A percentile compares a stretch with the other conserved stretches of the same genome.
phyloP scores from a whole-genome alignment of 352 stramenopile species.

The Saprolegnia diclina region DNA sequence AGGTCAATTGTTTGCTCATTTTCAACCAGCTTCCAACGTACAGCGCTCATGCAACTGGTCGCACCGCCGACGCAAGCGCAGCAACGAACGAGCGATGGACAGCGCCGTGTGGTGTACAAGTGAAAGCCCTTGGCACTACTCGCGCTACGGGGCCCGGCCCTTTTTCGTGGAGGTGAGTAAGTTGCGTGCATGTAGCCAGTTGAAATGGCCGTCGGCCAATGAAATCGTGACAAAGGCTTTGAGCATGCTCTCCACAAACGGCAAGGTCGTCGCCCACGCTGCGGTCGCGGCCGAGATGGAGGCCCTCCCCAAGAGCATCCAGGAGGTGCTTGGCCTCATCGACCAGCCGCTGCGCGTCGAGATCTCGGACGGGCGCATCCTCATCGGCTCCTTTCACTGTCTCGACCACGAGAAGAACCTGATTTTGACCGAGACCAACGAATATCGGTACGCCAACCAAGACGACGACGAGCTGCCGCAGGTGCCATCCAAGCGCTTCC shows the following conservation, averaged over 20 bases:
- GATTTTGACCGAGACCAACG: constrained; percentile 61
- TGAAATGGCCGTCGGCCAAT: background rate
- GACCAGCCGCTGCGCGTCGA: constrained; percentile 50
- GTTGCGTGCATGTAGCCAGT: background rate
- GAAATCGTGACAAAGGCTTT: background rate
- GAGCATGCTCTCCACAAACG: constrained; percentile 21
- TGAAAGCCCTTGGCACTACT: no score
- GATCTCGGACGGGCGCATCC: constrained; percentile 62
- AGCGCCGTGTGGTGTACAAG: no score
- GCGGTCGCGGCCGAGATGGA: background rate
- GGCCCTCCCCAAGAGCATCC: constrained; percentile 20
- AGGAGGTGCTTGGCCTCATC: constrained; percentile 55
- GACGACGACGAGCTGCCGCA: background rate
- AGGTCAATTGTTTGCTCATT: no score
- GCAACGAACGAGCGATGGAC: no score
- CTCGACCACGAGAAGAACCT: constrained; percentile 82
- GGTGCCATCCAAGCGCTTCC: constrained; percentile 36
- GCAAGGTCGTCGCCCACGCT: background rate
- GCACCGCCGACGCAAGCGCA: no score
- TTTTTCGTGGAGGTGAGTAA: no score
- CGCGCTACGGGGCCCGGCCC: no score
- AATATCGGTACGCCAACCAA: constrained; percentile 34
- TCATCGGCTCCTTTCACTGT: constrained; percentile 65
- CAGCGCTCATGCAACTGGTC: no score
- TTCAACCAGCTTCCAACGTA: no score